These are phyloP conservation scores for Pulveroboletus sp. DNA, from an alignment of 768 basidiomycete genomes.

Conservation along the genomic window DNA sequence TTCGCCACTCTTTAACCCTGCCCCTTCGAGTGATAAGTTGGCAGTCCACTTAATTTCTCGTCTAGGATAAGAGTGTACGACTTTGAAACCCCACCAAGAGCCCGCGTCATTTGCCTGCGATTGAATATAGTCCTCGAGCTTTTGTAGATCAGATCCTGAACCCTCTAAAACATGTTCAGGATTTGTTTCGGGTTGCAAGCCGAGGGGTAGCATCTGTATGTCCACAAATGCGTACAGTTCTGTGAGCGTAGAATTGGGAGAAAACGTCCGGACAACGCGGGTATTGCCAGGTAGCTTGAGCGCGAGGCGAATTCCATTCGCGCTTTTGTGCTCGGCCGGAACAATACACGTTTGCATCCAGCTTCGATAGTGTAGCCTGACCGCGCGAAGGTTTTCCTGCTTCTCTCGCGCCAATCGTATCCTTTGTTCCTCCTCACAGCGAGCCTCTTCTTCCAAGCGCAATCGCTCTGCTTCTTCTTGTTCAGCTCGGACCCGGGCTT, in stretches of 20 bases:
- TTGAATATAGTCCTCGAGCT: slow-evolving; percentile 37
- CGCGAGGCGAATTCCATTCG: slow-evolving; percentile 42
- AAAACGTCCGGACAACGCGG: slow-evolving; percentile 59
- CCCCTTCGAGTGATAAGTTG: slow-evolving; percentile 39
- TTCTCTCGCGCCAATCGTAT: slow-evolving; percentile 39
- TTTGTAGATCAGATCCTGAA: slow-evolving; percentile 29
- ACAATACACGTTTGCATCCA: slow-evolving; percentile 55
- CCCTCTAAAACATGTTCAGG: slow-evolving; percentile 41
- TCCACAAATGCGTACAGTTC: slow-evolving; percentile 76
- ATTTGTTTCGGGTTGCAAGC: slow-evolving; percentile 38
- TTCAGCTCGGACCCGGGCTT: slow-evolving; percentile 50
- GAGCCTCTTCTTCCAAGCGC: slow-evolving; percentile 29
- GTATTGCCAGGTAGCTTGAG: slow-evolving; percentile 55
- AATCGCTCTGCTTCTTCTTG: slow-evolving; percentile 33
- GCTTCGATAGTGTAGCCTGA: slow-evolving; percentile 52
- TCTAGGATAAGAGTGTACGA: slow-evolving; percentile 70
- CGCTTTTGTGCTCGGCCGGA: slow-evolving; percentile 25
- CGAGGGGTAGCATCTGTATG: slow-evolving; percentile 47
- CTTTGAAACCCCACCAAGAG: slow-evolving; percentile 72
- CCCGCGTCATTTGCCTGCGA: slow-evolving; percentile 25
- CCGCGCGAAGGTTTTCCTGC: slow-evolving; percentile 32
- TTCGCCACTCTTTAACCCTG: slow-evolving; percentile 52
- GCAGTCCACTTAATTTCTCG: slow-evolving; percentile 53
- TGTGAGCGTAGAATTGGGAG: slow-evolving; percentile 47
- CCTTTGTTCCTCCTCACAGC: slow-evolving; percentile 32